Percentiles rank a stretch among this genome's conserved stretches.
Evolutionary conservation across 2,329 filamentous ascomycete species (phyloP).

Genomic region (Monascus ruber): DNA sequence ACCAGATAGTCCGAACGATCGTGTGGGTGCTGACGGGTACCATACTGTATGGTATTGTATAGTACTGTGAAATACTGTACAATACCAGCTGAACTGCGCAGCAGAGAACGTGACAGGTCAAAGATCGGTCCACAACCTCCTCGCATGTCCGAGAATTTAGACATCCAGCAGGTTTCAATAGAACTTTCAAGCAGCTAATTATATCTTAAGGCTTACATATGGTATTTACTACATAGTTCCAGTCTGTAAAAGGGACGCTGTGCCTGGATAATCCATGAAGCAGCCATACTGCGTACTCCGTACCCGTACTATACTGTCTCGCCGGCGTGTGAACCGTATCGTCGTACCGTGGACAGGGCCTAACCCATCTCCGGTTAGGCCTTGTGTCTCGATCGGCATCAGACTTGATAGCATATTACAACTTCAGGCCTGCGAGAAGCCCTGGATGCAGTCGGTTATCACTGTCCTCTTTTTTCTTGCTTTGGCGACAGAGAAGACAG

Average conservation of each 20-base stretch:
- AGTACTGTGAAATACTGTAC: background rate
- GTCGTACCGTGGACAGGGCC: background rate
- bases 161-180: no score
- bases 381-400: background rate
- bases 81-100: background rate
- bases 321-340: background rate
- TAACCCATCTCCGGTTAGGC: background rate
- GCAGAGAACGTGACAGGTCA: background rate
- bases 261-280: no score
- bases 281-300: no score
- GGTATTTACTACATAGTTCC: background rate
- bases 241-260: no score
- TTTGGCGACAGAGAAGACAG: no score
- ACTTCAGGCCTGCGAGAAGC: background rate
- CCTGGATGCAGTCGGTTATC: no score
- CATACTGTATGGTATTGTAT: background rate
- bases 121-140: no score
- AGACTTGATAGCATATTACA: background rate
- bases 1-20: background rate
- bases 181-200: no score
- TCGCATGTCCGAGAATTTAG: no score
- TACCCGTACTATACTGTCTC: no score
- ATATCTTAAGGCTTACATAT: no score
- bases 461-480: no score
- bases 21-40: background rate